phyloP scores from a whole-genome alignment of 352 stramenopile species.

The Aphanomyces stellatus region DNA sequence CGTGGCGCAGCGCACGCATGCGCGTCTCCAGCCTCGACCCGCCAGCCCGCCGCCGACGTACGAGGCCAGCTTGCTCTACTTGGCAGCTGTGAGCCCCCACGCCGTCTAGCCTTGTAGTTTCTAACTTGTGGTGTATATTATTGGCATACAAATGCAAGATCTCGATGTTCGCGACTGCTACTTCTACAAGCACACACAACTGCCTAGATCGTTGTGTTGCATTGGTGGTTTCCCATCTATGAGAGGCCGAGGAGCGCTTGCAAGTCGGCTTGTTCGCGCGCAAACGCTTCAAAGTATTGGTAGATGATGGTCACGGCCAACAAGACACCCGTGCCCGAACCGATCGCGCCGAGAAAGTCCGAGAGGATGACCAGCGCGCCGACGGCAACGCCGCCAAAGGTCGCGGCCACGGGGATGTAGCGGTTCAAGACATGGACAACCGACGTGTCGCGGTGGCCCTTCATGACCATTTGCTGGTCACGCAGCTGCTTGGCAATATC shows the following conservation, averaged over 20 bases:
- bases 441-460: slow-evolving; percentile 96
- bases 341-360: slow-evolving; percentile 97
- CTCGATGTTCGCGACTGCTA: neutral
- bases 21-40: neutral
- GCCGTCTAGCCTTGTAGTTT: neutral
- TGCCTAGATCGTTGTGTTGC: neutral
- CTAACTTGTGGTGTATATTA: neutral
- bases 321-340: slow-evolving; percentile 97
- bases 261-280: slow-evolving; percentile 87
- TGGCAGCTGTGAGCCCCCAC: neutral
- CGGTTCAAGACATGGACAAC: slow-evolving; percentile 98
- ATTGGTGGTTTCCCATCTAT: neutral
- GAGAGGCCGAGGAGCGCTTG: slow-evolving; percentile 18
- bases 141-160: neutral
- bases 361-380: slow-evolving; percentile 97
- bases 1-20: neutral
- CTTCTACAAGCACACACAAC: neutral
- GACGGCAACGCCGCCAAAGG: slow-evolving; percentile 99
- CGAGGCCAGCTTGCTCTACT: neutral
- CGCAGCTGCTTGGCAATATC: slow-evolving; percentile 98
- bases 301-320: slow-evolving; percentile 99
- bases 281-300: slow-evolving; percentile 98
- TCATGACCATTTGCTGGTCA: slow-evolving; percentile 99
- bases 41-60: neutral
- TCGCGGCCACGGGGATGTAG: slow-evolving; percentile 98